These are phyloP conservation scores for Dendrostoma leiphaemia DNA, from an alignment of 2,329 filamentous ascomycete genomes.

Conservation along the genomic window DNA sequence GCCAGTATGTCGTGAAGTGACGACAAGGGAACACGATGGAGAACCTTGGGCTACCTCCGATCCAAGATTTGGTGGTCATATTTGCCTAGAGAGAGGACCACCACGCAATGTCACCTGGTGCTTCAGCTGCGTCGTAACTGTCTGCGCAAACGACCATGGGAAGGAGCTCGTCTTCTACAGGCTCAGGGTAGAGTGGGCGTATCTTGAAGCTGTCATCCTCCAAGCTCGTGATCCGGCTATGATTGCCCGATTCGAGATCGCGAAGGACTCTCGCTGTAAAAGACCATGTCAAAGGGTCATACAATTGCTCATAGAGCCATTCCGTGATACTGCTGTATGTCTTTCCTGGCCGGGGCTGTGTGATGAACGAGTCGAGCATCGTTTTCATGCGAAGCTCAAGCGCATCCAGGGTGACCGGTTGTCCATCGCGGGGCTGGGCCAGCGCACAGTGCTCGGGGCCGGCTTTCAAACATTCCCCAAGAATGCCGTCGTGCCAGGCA, in stretches of 20 bases:
- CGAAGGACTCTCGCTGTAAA: constrained; percentile 38
- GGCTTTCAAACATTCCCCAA: constrained; percentile 48
- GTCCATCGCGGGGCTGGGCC: constrained; percentile 30
- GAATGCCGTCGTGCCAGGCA: constrained; percentile 48
- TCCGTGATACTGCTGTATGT: too few relatives aligned
- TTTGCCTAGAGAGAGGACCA: constrained; percentile 45
- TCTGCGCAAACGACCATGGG: constrained; percentile 45
- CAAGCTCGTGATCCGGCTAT: constrained; percentile 39
- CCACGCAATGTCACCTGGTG: constrained; percentile 27
- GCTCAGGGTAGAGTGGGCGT: constrained; percentile 27
- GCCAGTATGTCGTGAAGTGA: constrained; percentile 45
- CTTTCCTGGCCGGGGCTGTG: constrained; percentile 37
- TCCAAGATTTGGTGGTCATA: constrained; percentile 44
- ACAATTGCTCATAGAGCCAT: too few relatives aligned
- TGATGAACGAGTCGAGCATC: constrained; percentile 35
- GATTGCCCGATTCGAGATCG: constrained; percentile 44
- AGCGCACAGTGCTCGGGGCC: constrained; percentile 45
- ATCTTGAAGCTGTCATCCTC: constrained; percentile 42
- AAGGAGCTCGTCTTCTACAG: constrained; percentile 37
- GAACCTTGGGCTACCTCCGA: constrained; percentile 47
- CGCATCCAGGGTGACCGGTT: constrained; percentile 31
- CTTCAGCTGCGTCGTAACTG: background rate
- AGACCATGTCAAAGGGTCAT: constrained; percentile 43
- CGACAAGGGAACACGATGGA: constrained; percentile 42
- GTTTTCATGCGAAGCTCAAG: constrained; percentile 39